Conservation (phyloP, 1,139 yeast species). For the Debaryomyces nepalensis region DNA sequence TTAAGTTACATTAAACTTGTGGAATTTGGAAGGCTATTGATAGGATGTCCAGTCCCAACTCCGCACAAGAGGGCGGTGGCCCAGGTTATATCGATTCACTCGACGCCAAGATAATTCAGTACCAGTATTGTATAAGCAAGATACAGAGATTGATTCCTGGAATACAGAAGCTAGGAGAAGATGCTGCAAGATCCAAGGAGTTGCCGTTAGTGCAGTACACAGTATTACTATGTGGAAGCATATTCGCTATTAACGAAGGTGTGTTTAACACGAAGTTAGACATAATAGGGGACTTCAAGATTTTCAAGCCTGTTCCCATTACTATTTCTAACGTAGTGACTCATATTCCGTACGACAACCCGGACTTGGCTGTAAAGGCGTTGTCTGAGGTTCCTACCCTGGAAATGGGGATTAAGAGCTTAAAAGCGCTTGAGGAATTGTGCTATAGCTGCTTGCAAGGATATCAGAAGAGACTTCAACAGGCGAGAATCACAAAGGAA, state of each 20-base stretch:
- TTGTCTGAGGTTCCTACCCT: constrained; percentile 36
- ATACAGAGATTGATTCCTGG: constrained; percentile 29
- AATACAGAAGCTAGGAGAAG: constrained; percentile 19
- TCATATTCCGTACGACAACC: constrained; percentile 47
- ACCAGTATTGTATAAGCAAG: constrained; percentile 44
- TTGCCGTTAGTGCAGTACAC: constrained; percentile 43
- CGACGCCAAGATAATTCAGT: constrained; percentile 46
- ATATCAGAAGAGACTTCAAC: constrained; percentile 51
- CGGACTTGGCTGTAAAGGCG: constrained; percentile 36
- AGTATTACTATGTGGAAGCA: constrained; percentile 45
- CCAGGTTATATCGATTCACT: constrained; percentile 23
- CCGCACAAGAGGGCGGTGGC: constrained; percentile 6
- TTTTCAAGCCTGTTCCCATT: constrained; percentile 37
- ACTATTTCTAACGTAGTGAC: constrained; percentile 41
- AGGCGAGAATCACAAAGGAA: constrained; percentile 40
- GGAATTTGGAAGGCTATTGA: background rate
- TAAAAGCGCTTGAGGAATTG: constrained; percentile 41
- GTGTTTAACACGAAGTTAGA: constrained; percentile 49
- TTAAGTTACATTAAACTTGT: background rate
- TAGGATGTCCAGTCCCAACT: constrained; percentile 4
- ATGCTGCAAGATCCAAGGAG: constrained; percentile 8
- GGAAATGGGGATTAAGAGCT: constrained; percentile 36
- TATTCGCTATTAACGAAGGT: constrained; percentile 55
- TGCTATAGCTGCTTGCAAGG: constrained; percentile 48
- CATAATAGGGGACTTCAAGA: constrained; percentile 44